phyloP scores from a whole-genome alignment of 148 eudicot genomes.

The Pouteria glomerata region DNA sequence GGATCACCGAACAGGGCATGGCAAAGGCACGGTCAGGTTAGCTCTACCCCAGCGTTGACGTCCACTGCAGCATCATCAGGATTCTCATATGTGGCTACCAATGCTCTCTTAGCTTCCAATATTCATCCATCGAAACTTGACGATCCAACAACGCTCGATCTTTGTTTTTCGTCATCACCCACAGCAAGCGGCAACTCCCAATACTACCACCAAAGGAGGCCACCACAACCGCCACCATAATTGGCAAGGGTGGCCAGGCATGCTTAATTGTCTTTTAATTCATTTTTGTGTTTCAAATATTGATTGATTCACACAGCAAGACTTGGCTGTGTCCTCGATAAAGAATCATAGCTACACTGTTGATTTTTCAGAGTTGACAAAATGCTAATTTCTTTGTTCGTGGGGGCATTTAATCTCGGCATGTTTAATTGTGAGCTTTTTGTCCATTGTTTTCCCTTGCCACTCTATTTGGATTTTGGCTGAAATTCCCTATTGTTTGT shows the following conservation, averaged over 20 bases:
- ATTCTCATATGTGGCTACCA: constrained; percentile 35
- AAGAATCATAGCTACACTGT: not conserved
- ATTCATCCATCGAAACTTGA: constrained; percentile 19
- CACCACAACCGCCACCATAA: constrained; percentile 27
- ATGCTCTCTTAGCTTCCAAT: constrained; percentile 12
- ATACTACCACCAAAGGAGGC: constrained; percentile 31
- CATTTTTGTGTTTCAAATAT: constrained; percentile 3
- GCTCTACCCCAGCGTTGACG: constrained; percentile 19
- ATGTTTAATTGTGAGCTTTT: not conserved
- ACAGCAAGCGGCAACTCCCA: constrained; percentile 20
- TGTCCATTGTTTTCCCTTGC: not conserved
- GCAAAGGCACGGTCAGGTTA: constrained; percentile 28
- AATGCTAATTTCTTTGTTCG: not conserved
- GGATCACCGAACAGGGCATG: constrained; percentile 31
- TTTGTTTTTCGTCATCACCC: constrained; percentile 26
- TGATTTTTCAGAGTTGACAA: not conserved
- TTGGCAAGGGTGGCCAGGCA: not conserved
- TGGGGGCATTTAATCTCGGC: not conserved
- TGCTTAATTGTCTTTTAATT: not conserved
- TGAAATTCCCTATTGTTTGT: no score
- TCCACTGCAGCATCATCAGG: constrained; percentile 35
- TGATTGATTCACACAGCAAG: not conserved
- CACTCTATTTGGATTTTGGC: not conserved
- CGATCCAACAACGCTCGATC: constrained; percentile 21
- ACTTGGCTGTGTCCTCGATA: not conserved